phyloP scores from a whole-genome alignment of 257 asterid species.

The Phtheirospermum japonicum region DNA sequence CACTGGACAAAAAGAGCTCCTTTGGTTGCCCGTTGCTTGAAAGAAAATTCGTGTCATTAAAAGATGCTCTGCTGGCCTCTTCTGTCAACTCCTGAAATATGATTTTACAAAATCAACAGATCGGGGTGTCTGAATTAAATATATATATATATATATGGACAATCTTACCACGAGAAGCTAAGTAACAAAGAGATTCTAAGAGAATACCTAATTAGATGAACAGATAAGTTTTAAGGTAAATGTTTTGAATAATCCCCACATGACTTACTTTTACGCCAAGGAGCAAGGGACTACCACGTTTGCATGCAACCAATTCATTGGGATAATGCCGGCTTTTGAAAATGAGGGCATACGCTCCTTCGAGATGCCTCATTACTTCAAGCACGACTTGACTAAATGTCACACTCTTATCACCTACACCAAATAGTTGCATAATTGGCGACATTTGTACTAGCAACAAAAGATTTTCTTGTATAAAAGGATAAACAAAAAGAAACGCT shows the following conservation, averaged over 20 bases:
- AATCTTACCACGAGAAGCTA: not conserved
- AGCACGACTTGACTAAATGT: constrained; percentile 94
- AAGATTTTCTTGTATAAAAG: constrained; percentile 1
- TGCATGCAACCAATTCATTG: constrained; percentile 93
- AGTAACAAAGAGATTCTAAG: constrained; percentile 14
- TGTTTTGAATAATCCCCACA: constrained; percentile 14
- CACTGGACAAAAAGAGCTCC: constrained; percentile 85
- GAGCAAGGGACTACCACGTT: constrained; percentile 97
- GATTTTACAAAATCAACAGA: constrained; percentile 9
- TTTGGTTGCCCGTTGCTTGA: constrained; percentile 66
- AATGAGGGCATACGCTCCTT: constrained; percentile 99
- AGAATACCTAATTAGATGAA: constrained; percentile 2
- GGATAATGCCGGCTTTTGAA: constrained; percentile 93
- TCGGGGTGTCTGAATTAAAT: constrained; percentile 3
- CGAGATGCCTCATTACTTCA: constrained; percentile 96
- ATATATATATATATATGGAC: not conserved
- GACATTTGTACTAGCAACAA: not conserved
- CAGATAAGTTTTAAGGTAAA: constrained; percentile 6
- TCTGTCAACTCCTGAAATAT: constrained; percentile 60
- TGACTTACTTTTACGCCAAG: constrained; percentile 94
- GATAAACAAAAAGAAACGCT: constrained; percentile 7
- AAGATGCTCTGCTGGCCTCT: constrained; percentile 50
- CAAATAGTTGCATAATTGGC: constrained; percentile 23
- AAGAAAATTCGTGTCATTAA: constrained; percentile 55
- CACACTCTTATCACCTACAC: constrained; percentile 71